Evolutionary conservation across 2,329 filamentous ascomycete species (phyloP), one percentile per base, ranked within the genome.

Genomic region (Paraphaeosphaeria sporulosa): DNA sequence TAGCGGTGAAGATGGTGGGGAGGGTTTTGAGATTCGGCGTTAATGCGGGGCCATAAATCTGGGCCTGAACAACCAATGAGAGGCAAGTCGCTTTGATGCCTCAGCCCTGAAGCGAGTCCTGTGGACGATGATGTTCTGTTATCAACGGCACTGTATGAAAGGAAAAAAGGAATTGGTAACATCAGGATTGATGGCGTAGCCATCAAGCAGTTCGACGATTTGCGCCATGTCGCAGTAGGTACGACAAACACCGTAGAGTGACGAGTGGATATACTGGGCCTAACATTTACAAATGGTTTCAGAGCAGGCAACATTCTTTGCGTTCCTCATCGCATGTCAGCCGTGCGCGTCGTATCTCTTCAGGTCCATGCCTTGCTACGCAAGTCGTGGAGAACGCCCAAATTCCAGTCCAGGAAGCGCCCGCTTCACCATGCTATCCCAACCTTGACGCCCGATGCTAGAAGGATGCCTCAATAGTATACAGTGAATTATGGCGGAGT

Each of bases 381-480:
- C 38, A 23, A 42, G 38, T 32, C 13, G 15, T 15, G 25, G 30
- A 32, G n/a, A 36, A 12, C 27, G 13, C 13, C 36, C 49, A 54
- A 38, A 15, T 30, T 19, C 17, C 32, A 19, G 42, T 30, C 32
- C 19, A 21, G 25, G 21, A 57, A 25, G 46, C 25, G 17, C 13
- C 21, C 32, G 25, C 38, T 43, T 57, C 47, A 15, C 23, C 10
- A 50, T 51, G n/a, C 58, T 55, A 12, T 27, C 40, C 57, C 30
- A 55, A 21, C 25, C 52, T 42, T 25, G 57, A 65, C 55, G 61
- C 63, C 51, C 50, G 21, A 53, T 59, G 53, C 50, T 40, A n/a
- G 42, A 30, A 52, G 38, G 55, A 60, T 43, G 44, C 38, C 23
- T 23, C 43, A 60, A 59, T 62, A 59, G 53, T 60, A 55, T 64